Evolutionary conservation across 1,284 basidiomycete genomes (phyloP), one percentile per base, ranked within the genome.

Genomic region (Ceratobasidium sp.): DNA sequence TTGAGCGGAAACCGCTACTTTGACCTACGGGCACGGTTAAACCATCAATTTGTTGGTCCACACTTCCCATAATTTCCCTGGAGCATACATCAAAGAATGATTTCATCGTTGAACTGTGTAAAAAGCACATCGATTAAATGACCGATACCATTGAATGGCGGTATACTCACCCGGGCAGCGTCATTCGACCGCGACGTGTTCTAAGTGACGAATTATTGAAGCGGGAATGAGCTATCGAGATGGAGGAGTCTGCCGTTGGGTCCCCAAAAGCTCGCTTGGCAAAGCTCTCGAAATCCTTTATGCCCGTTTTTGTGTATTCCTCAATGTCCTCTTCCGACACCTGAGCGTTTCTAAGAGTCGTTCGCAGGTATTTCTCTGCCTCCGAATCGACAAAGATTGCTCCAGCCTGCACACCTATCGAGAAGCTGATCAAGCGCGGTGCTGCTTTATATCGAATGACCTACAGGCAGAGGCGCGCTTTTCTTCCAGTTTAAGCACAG

Each of bases 331-430:
- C 58, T 14, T 18, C n/a, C n/a, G 56, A 16, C 3, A 62, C 6
- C 18, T 21, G 23, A 30, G 69, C 60, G 3, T 58, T 51, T 3
- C 28, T 21, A 51, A 72, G 38, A 7, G 36, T 25, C 6, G 12
- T 33, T 30, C 44, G 46, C 5, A 72, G 36, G 21, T 71, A 61
- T 38, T 38, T 62, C 30, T 71, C 36, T 4, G 69, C 69, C 28
- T 23, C 23, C 18, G 18, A 9, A 58, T 73, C 59, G n/a, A 73
- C 30, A 46, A 42, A 71, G 3, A 71, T 62, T 9, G 44, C 73
- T 18, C 73, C 73, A 1, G 67, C 59, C 42, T 71, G 73, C 12
- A 73, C 67, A 44, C 73, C 73, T 73, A 28, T 21, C 7, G 30
- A 33, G 6, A 33, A 33, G 7, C 1, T n/a, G 14, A 33, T 59